Percentiles rank a stretch among this genome's conserved stretches.
Evolutionary conservation across 768 basidiomycete species (phyloP).

Genomic region (Macrolepiota fuliginosa): DNA sequence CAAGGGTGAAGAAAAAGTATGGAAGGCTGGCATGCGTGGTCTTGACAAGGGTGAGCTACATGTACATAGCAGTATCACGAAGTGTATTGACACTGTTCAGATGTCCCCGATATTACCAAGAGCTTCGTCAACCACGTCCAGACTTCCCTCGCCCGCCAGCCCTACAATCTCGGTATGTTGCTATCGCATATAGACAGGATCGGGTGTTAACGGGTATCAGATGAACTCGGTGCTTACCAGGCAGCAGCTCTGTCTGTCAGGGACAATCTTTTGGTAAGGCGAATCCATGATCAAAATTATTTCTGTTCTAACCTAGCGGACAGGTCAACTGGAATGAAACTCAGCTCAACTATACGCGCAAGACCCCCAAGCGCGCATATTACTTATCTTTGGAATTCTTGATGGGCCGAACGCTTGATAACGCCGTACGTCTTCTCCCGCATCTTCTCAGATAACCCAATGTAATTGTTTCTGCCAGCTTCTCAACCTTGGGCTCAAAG

Average conservation of each 20-base stretch:
- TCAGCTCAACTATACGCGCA: constrained; percentile 73
- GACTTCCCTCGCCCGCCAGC: constrained; percentile 86
- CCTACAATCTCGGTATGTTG: constrained; percentile 73
- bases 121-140: constrained; percentile 83
- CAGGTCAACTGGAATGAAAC: constrained; percentile 87
- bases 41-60: constrained; percentile 49
- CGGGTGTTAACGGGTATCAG: constrained; percentile 27
- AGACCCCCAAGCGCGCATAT: constrained; percentile 86
- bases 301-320: constrained; percentile 9
- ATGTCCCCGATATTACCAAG: constrained; percentile 59
- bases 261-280: constrained; percentile 77
- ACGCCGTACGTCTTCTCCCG: constrained; percentile 39
- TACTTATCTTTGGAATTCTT: constrained; percentile 95
- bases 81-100: constrained; percentile 30
- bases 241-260: constrained; percentile 85
- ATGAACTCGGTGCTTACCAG: constrained; percentile 86
- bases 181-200: background rate
- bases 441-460: background rate
- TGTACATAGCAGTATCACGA: constrained; percentile 27
- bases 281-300: constrained; percentile 7
- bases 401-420: constrained; percentile 79
- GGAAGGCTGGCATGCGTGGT: constrained; percentile 62
- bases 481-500: constrained; percentile 85
- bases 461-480: constrained; percentile 42
- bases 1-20: constrained; percentile 69